Percentiles rank a stretch among this genome's conserved stretches.
Evolutionary conservation across 352 stramenopile species (phyloP).

Genomic region (Pythium utonaiense): DNA sequence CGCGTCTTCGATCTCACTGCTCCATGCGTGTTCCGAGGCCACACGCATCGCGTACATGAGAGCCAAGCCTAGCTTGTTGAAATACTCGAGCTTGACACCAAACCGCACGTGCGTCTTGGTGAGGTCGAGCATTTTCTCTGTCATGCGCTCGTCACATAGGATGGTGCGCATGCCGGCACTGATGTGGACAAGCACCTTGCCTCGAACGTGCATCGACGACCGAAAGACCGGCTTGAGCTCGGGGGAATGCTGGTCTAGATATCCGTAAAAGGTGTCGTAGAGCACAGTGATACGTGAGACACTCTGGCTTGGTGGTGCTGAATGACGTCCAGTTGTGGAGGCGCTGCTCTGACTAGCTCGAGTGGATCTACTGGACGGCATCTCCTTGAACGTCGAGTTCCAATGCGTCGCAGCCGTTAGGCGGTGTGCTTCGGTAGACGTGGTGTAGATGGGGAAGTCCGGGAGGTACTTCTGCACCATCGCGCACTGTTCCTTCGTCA

Average conservation of each 20-base stretch:
- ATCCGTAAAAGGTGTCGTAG: constrained; percentile 54
- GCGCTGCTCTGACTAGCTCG: not conserved
- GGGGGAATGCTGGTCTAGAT: constrained; percentile 38
- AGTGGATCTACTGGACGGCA: not conserved
- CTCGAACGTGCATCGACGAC: constrained; percentile 45
- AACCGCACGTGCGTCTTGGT: constrained; percentile 49
- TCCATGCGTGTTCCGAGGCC: constrained; percentile 37
- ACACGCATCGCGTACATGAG: constrained; percentile 42
- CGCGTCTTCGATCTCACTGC: constrained; percentile 37
- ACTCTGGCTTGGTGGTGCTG: constrained; percentile 24
- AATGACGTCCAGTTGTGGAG: not conserved
- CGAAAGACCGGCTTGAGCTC: constrained; percentile 51
- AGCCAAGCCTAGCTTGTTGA: constrained; percentile 29
- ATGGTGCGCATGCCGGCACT: constrained; percentile 49
- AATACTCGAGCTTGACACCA: constrained; percentile 47
- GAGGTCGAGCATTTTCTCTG: constrained; percentile 34
- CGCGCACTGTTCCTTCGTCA: constrained; percentile 21
- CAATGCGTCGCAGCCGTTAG: constrained; percentile 38
- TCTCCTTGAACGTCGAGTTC: constrained; percentile 35
- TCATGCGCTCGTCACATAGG: constrained; percentile 30
- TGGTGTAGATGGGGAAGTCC: constrained; percentile 34
- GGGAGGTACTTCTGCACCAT: constrained; percentile 41
- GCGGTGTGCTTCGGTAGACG: constrained; percentile 42
- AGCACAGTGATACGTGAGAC: constrained; percentile 26
- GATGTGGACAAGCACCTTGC: constrained; percentile 49